phyloP scores from a whole-genome alignment of 306 rosid genomes.

The Castanospermum australe region DNA sequence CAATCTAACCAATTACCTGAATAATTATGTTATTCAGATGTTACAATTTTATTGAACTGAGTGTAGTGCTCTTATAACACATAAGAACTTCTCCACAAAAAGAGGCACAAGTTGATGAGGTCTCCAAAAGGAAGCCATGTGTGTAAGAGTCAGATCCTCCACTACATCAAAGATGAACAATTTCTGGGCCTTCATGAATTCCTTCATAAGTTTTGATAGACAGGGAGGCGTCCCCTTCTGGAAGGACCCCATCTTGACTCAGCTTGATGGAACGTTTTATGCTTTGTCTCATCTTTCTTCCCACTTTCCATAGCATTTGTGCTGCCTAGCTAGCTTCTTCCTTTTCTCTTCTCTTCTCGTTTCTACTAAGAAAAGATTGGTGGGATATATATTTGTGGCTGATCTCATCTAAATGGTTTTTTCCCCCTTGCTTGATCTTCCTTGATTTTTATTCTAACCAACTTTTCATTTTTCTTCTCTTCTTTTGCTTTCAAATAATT shows the following conservation, averaged over 20 bases:
- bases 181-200: not conserved
- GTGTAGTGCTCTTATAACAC: no score
- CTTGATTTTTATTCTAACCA: not conserved
- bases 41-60: no score
- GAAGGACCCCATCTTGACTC: slow-evolving; percentile 38
- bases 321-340: not conserved
- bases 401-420: not conserved
- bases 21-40: no score
- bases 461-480: not conserved
- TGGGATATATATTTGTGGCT: not conserved
- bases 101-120: slow-evolving; percentile 12
- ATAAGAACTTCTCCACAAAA: no score
- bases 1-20: no score
- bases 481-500: no score
- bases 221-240: not conserved
- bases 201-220: not conserved
- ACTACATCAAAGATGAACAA: not conserved
- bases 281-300: slow-evolving; percentile 16
- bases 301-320: not conserved
- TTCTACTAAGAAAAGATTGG: not conserved
- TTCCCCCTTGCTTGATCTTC: not conserved
- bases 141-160: not conserved
- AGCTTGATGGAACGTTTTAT: slow-evolving; percentile 31
- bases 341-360: not conserved
- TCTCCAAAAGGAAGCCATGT: not conserved